phyloP scores from a whole-genome alignment of 1,284 basidiomycete species.

The Ceratobasidium sp. region DNA sequence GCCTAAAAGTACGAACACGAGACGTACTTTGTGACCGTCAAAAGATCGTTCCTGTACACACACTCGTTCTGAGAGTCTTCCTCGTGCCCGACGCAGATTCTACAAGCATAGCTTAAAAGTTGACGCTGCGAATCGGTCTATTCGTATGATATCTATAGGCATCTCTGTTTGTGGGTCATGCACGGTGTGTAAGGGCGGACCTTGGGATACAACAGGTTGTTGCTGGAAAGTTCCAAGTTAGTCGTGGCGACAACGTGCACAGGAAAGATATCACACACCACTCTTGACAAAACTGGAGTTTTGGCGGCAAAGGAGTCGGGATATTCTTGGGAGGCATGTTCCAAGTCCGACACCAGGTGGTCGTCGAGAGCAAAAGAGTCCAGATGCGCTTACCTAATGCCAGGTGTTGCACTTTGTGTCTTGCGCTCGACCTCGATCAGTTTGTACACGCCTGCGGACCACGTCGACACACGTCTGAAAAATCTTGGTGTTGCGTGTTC shows the following conservation, averaged over 20 bases:
- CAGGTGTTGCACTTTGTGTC: conserved; percentile 1
- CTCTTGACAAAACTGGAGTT: conserved; percentile 49
- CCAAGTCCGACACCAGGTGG: conserved; percentile 7
- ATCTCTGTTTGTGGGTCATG: background rate
- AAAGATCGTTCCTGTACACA: conserved; percentile 94
- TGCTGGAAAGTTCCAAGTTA: conserved; percentile 61
- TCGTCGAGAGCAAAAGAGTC: background rate
- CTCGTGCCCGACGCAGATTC: conserved; percentile 87
- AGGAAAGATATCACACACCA: conserved; percentile 43
- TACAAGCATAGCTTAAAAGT: conserved; percentile 92
- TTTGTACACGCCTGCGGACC: background rate
- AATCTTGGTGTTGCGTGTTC: background rate
- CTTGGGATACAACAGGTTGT: conserved; percentile 91
- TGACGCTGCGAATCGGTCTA: conserved; percentile 89
- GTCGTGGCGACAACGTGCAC: background rate
- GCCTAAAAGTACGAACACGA: background rate
- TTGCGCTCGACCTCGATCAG: conserved; percentile 17
- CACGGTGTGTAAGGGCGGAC: conserved; percentile 54
- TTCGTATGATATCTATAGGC: background rate
- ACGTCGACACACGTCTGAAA: conserved; percentile 26
- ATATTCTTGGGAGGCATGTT: conserved; percentile 40
- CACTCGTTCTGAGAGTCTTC: conserved; percentile 89
- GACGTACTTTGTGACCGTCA: conserved; percentile 91
- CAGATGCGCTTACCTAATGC: conserved; percentile 8
- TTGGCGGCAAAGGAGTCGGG: conserved; percentile 29